Percentiles rank a stretch among this genome's conserved stretches.
Conservation (phyloP, 257 asterid genomes). For the Solanum medicagineum region DNA sequence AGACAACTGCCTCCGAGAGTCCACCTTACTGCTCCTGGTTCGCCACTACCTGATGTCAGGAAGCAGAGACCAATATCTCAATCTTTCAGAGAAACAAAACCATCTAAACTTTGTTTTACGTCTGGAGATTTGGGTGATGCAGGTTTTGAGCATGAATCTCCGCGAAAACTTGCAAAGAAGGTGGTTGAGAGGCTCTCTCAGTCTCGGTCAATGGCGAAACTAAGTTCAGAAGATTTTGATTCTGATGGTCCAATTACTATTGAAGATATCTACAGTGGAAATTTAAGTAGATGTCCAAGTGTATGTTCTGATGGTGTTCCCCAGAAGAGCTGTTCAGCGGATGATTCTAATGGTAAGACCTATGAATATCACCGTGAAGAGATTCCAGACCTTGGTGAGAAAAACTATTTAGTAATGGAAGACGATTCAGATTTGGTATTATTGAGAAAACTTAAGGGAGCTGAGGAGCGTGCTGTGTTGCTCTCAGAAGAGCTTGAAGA, state of each 20-base stretch:
- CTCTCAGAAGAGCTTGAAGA: slow-evolving; percentile 62
- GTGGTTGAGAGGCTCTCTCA: slow-evolving; percentile 96
- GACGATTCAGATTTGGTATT: slow-evolving; percentile 40
- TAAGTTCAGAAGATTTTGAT: slow-evolving; percentile 43
- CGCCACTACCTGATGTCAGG: slow-evolving; percentile 33
- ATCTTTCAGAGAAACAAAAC: slow-evolving; percentile 59
- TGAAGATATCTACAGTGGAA: slow-evolving; percentile 63
- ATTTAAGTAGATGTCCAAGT: slow-evolving; percentile 31
- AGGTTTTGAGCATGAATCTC: slow-evolving; percentile 59
- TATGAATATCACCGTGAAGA: slow-evolving; percentile 30
- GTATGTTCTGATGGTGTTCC: slow-evolving; percentile 39
- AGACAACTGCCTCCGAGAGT: slow-evolving; percentile 45
- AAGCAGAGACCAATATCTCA: slow-evolving; percentile 70
- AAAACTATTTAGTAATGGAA: slow-evolving; percentile 14
- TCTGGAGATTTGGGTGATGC: slow-evolving; percentile 36
- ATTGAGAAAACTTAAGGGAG: slow-evolving; percentile 46
- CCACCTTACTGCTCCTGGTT: slow-evolving; percentile 33
- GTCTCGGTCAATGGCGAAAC: slow-evolving; percentile 34
- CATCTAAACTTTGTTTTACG: slow-evolving; percentile 26
- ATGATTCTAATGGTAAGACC: slow-evolving; percentile 31
- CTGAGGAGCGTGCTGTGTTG: slow-evolving; percentile 53
- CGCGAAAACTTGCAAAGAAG: slow-evolving; percentile 66
- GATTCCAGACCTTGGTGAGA: slow-evolving; percentile 27
- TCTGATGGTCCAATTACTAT: slow-evolving; percentile 71
- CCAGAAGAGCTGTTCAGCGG: slow-evolving; percentile 14